Percentiles rank a stretch among this genome's conserved stretches.
phyloP scores from a whole-genome alignment of 257 asterid species.

The Solanum etuberosum region DNA sequence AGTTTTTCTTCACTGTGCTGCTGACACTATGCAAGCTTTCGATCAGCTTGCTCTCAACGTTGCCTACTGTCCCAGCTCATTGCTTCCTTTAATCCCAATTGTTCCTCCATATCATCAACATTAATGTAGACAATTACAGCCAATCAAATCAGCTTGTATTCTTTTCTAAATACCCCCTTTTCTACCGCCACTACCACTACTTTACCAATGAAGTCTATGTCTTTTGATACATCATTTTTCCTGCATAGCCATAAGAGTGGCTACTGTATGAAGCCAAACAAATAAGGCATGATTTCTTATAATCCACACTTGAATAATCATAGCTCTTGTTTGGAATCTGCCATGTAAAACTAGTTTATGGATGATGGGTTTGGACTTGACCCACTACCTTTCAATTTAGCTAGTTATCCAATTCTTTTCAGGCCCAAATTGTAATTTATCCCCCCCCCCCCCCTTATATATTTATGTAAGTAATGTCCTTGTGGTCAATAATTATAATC shows the following conservation, averaged over 20 bases:
- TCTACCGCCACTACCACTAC: not conserved
- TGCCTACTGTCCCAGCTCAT: not conserved
- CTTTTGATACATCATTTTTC: not conserved
- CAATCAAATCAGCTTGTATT: not conserved
- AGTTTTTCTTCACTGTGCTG: not conserved
- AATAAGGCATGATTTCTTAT: not conserved
- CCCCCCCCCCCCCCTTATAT: not conserved
- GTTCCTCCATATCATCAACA: not conserved
- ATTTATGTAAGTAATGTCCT: not conserved
- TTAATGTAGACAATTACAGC: not conserved
- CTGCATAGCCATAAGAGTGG: not conserved
- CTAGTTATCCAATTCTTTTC: not conserved
- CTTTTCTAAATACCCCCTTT: not conserved
- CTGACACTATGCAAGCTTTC: not conserved
- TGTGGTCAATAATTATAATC: not conserved
- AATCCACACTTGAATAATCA: not conserved
- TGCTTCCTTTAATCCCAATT: not conserved
- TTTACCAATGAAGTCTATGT: not conserved
- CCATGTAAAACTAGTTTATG: not conserved
- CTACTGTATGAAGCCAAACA: not conserved
- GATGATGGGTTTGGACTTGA: not conserved
- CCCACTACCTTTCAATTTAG: not conserved
- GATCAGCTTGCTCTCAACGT: not conserved
- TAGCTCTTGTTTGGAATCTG: not conserved
- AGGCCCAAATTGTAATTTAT: not conserved